Evolutionary conservation across 768 basidiomycete species (phyloP).

Genomic region (Agaricus sinodeliciosus): DNA sequence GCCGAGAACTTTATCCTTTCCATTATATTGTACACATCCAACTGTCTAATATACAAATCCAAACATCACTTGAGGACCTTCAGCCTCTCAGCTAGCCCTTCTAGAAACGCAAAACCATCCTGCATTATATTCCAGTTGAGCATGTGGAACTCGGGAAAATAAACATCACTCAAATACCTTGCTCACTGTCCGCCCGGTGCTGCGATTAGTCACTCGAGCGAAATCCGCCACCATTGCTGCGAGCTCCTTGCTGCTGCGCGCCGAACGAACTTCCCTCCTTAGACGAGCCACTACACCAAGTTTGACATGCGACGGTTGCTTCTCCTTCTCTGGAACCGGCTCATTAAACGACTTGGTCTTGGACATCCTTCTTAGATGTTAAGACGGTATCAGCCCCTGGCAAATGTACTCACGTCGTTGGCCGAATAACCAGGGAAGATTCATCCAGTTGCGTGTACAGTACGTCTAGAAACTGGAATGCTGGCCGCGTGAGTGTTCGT

Average conservation of each 20-base stretch:
- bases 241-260: constrained; percentile 48
- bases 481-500: constrained; percentile 61
- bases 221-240: constrained; percentile 67
- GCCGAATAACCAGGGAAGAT: constrained; percentile 52
- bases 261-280: constrained; percentile 43
- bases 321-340: constrained; percentile 30
- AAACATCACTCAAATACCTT: constrained; percentile 35
- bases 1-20: neutral
- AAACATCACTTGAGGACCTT: constrained; percentile 28
- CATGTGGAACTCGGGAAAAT: neutral
- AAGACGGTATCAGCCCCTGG: constrained; percentile 1
- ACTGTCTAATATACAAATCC: neutral
- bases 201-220: constrained; percentile 59
- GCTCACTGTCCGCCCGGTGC: constrained; percentile 64
- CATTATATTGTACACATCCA: too few species aligned
- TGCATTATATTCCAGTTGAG: constrained; percentile 14
- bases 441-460: constrained; percentile 66
- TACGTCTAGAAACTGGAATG: constrained; percentile 62
- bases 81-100: constrained; percentile 51
- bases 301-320: constrained; percentile 42
- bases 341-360: constrained; percentile 36
- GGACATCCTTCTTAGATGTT: constrained; percentile 20
- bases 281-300: constrained; percentile 54
- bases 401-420: constrained; percentile 37
- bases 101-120: constrained; percentile 67